These are phyloP conservation scores for Pelargonium fulgidum DNA, from an alignment of 441 rosid genomes.

Conservation along the genomic window DNA sequence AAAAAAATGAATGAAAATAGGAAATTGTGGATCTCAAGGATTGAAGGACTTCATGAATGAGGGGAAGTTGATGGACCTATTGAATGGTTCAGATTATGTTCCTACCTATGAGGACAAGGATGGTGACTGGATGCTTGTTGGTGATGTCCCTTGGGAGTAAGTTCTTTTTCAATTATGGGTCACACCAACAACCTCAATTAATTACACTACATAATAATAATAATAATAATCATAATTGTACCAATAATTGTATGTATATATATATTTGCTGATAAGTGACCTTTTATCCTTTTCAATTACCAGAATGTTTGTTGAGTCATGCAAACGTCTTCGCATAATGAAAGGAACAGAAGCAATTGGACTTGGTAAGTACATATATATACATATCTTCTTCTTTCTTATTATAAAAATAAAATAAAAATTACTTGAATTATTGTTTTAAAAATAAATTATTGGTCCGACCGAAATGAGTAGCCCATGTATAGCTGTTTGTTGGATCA, in stretches of 20 bases:
- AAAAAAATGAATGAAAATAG: conserved; percentile 20
- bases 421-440: too few relatives aligned
- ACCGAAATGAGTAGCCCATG: too few relatives aligned
- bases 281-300: background rate
- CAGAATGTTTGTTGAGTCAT: conserved; percentile 58
- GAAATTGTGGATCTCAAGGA: conserved; percentile 65
- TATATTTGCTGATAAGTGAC: too few relatives aligned
- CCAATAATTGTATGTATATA: too few relatives aligned
- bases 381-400: too few relatives aligned
- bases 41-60: conserved; percentile 67
- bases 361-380: conserved; percentile 34
- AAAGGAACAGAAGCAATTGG: conserved; percentile 52
- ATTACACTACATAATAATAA: too few relatives aligned
- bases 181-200: too few relatives aligned
- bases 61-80: conserved; percentile 55
- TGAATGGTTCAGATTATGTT: conserved; percentile 61
- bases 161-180: conserved; percentile 3
- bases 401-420: too few relatives aligned
- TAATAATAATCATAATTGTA: too few relatives aligned
- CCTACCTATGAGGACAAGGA: conserved; percentile 87
- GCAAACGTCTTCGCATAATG: conserved; percentile 53
- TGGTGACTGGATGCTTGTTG: conserved; percentile 94
- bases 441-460: too few relatives aligned
- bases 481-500: too few relatives aligned
- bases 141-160: conserved; percentile 91